Percentiles rank a stretch among this genome's conserved stretches.
Evolutionary conservation across 1,139 yeast genomes (phyloP).

Genomic region (Lodderomyces oxycetoniae): DNA sequence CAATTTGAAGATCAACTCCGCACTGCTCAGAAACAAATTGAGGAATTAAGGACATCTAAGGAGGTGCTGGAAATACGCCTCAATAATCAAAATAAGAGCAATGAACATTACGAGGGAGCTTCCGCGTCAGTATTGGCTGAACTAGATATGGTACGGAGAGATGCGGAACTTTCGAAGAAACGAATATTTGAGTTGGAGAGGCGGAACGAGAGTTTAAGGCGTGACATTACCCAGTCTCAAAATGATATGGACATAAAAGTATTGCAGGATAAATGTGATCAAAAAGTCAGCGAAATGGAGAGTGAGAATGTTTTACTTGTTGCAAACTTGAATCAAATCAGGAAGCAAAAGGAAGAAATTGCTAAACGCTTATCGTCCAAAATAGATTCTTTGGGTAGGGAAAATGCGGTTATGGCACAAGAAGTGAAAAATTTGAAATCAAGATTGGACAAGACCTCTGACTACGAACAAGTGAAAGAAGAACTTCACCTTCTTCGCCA

Average conservation of each 20-base stretch:
- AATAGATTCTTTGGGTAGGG: slow-evolving; percentile 38
- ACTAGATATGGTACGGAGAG: slow-evolving; percentile 64
- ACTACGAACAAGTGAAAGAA: slow-evolving; percentile 73
- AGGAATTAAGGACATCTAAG: slow-evolving; percentile 52
- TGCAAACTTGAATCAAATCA: slow-evolving; percentile 57
- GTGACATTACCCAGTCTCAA: slow-evolving; percentile 53
- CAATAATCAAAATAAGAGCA: slow-evolving; percentile 21
- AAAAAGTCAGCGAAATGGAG: slow-evolving; percentile 53
- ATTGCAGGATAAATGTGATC: slow-evolving; percentile 31
- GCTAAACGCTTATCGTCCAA: slow-evolving; percentile 32
- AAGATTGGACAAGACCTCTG: slow-evolving; percentile 45
- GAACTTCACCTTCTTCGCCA: slow-evolving; percentile 70
- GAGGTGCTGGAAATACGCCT: slow-evolving; percentile 52
- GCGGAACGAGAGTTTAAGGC: slow-evolving; percentile 69
- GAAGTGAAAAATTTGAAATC: slow-evolving; percentile 51
- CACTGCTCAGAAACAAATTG: slow-evolving; percentile 45
- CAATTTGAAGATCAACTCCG: slow-evolving; percentile 41
- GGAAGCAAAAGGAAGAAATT: slow-evolving; percentile 29
- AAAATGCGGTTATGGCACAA: slow-evolving; percentile 40
- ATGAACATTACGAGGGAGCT: slow-evolving; percentile 2
- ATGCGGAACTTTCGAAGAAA: slow-evolving; percentile 67
- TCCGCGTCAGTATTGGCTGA: slow-evolving; percentile 41
- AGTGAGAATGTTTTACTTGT: slow-evolving; percentile 61
- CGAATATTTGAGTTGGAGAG: slow-evolving; percentile 69
- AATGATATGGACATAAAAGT: slow-evolving; percentile 37